These are phyloP conservation scores for Lasiodiplodia sp. DNA, from an alignment of 2,329 filamentous ascomycete species.

Conservation along the genomic window DNA sequence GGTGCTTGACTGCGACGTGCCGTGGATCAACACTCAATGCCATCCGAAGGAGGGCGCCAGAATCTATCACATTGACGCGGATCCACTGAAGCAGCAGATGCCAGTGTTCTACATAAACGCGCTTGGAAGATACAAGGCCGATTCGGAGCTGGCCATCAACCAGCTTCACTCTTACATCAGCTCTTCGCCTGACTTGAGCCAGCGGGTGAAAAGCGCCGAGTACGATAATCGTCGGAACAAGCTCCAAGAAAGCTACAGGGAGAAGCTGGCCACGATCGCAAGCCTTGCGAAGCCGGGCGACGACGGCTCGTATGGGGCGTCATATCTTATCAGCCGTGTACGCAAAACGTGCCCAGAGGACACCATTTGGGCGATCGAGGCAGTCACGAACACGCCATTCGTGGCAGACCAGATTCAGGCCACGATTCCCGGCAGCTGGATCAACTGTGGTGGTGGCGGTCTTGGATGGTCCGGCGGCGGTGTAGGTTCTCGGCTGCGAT, in stretches of 20 bases:
- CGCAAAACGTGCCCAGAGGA: conserved; percentile 65
- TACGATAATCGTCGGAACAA: conserved; percentile 59
- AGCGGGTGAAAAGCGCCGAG: conserved; percentile 49
- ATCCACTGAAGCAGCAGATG: conserved; percentile 70
- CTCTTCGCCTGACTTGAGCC: conserved; percentile 51
- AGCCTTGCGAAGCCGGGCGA: conserved; percentile 64
- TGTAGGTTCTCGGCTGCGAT: conserved; percentile 33
- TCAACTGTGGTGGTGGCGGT: conserved; percentile 82
- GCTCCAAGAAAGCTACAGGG: conserved; percentile 65
- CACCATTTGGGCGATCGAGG: conserved; percentile 79
- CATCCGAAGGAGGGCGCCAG: conserved; percentile 63
- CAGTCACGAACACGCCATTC: conserved; percentile 73
- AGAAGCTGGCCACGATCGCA: conserved; percentile 67
- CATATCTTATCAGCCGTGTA: conserved; percentile 64
- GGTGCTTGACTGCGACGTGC: conserved; percentile 87
- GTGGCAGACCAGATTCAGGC: conserved; percentile 76
- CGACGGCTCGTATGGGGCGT: conserved; percentile 68
- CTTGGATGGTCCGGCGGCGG: conserved; percentile 82
- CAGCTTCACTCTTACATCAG: conserved; percentile 72
- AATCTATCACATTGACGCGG: conserved; percentile 71
- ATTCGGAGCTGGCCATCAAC: conserved; percentile 64
- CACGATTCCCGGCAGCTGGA: conserved; percentile 73
- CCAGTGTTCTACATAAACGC: conserved; percentile 65
- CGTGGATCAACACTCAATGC: conserved; percentile 86
- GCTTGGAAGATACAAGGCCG: conserved; percentile 58